Evolutionary conservation across 352 stramenopile species (phyloP).

Genomic region (Globisporangium nagaii): DNA sequence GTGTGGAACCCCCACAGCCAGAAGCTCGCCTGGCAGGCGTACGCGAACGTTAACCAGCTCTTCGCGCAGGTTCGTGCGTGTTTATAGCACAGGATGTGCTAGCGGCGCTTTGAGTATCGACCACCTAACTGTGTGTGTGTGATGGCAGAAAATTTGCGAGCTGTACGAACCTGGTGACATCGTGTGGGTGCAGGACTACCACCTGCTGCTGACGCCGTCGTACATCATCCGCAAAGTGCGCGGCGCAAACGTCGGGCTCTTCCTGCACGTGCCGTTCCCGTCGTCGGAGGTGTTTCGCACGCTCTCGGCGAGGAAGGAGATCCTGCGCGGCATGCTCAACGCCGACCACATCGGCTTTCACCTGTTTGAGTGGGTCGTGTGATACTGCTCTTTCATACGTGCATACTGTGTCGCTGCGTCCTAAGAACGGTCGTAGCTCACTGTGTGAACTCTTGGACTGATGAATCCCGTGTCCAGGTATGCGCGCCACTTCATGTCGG

Average conservation of each 20-base stretch:
- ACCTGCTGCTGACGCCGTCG: slow-evolving; percentile 95
- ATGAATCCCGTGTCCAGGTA: slow-evolving; percentile 16
- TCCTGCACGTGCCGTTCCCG: slow-evolving; percentile 98
- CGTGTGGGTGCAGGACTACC: slow-evolving; percentile 98
- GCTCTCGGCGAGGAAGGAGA: slow-evolving; percentile 89
- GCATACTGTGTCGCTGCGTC: neutral
- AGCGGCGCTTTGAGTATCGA: too few species aligned
- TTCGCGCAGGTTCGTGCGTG: slow-evolving; percentile 51
- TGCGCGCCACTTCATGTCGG: slow-evolving; percentile 88
- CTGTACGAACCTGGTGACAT: slow-evolving; percentile 80
- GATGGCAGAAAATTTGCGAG: slow-evolving; percentile 55
- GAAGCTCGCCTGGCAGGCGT: slow-evolving; percentile 87
- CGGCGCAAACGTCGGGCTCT: slow-evolving; percentile 92
- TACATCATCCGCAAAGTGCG: slow-evolving; percentile 91
- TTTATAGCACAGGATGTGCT: too few species aligned
- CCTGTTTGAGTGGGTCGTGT: slow-evolving; percentile 81
- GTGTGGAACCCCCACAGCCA: slow-evolving; percentile 64
- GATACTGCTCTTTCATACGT: too few species aligned
- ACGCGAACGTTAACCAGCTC: slow-evolving; percentile 94
- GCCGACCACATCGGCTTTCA: slow-evolving; percentile 93
- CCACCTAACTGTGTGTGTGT: neutral
- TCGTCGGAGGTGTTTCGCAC: slow-evolving; percentile 98
- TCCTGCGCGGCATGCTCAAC: slow-evolving; percentile 87
- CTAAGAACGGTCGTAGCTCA: neutral
- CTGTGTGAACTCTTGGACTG: neutral